Evolutionary conservation across 768 basidiomycete genomes (phyloP).

Genomic region (Ephemerocybe angulata): DNA sequence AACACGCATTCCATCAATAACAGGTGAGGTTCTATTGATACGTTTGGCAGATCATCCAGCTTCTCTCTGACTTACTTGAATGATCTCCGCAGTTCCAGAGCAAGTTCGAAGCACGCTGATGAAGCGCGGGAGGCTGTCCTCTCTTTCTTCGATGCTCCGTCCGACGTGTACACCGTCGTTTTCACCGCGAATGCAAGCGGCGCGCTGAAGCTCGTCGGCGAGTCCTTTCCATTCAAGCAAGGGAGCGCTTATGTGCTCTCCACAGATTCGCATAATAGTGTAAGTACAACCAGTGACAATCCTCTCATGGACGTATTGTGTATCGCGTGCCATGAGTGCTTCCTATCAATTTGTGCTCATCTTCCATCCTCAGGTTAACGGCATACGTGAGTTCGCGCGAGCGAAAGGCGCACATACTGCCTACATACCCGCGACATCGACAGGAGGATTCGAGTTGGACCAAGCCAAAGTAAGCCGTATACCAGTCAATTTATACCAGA

Average conservation of each 20-base stretch:
- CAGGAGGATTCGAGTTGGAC: constrained; percentile 59
- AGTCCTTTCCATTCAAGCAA: background rate
- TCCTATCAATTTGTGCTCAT: no score
- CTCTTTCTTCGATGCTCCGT: background rate
- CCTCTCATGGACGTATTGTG: no score
- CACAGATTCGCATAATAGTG: background rate
- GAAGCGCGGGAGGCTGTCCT: background rate
- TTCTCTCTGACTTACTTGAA: background rate
- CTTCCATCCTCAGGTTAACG: constrained; percentile 54
- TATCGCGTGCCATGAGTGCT: no score
- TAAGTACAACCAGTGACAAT: no score
- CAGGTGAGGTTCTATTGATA: background rate
- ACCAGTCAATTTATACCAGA: constrained; percentile 21
- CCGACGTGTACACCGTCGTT: background rate
- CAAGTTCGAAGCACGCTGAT: background rate
- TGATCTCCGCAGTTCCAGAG: background rate
- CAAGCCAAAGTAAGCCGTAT: constrained; percentile 53
- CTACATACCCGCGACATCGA: constrained; percentile 62
- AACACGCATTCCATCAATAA: constrained; percentile 2
- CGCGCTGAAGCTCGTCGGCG: constrained; percentile 1
- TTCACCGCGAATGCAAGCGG: constrained; percentile 1
- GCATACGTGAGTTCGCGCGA: constrained; percentile 68
- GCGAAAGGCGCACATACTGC: constrained; percentile 50
- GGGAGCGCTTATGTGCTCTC: background rate
- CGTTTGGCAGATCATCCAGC: background rate